Conservation (phyloP, 2,329 filamentous ascomycete species). For the Hypoxylon rubiginosum region DNA sequence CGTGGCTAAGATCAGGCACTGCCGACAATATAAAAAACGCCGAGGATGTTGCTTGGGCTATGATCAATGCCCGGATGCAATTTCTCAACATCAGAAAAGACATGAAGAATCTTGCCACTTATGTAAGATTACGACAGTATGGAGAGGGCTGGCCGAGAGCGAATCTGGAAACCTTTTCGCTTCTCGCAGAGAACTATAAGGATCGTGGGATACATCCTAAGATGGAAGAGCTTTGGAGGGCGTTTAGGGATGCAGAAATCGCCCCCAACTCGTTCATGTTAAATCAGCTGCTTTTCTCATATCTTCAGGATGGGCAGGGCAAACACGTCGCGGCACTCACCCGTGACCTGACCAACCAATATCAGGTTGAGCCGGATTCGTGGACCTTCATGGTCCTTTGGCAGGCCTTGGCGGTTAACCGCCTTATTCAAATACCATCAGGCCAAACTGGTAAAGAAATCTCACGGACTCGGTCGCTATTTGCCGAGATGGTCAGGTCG, state of each 20-base stretch:
- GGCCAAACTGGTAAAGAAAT: conserved; percentile 51
- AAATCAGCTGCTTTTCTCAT: conserved; percentile 80
- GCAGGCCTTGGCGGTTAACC: conserved; percentile 68
- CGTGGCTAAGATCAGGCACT: conserved; percentile 77
- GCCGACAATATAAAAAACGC: conserved; percentile 69
- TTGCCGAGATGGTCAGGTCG: conserved; percentile 64
- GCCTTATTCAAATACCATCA: conserved; percentile 55
- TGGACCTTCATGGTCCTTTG: conserved; percentile 79
- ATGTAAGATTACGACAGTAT: conserved; percentile 50
- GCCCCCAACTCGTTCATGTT: conserved; percentile 79
- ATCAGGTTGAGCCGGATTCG: conserved; percentile 70
- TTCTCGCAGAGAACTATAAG: conserved; percentile 80
- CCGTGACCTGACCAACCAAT: conserved; percentile 63
- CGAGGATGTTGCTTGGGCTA: conserved; percentile 78
- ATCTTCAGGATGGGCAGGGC: conserved; percentile 70
- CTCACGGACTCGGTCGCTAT: conserved; percentile 57
- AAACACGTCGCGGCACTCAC: conserved; percentile 69
- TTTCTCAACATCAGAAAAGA: conserved; percentile 67
- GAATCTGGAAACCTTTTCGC: conserved; percentile 81
- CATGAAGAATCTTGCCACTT: conserved; percentile 43
- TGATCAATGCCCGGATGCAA: conserved; percentile 78
- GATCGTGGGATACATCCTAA: conserved; percentile 69
- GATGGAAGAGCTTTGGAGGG: conserved; percentile 72
- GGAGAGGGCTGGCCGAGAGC: conserved; percentile 66
- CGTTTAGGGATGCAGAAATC: conserved; percentile 74